Base-by-base conservation (phyloP, 164 flowering plant genomes). In the Brasenia schreberi region DNA sequence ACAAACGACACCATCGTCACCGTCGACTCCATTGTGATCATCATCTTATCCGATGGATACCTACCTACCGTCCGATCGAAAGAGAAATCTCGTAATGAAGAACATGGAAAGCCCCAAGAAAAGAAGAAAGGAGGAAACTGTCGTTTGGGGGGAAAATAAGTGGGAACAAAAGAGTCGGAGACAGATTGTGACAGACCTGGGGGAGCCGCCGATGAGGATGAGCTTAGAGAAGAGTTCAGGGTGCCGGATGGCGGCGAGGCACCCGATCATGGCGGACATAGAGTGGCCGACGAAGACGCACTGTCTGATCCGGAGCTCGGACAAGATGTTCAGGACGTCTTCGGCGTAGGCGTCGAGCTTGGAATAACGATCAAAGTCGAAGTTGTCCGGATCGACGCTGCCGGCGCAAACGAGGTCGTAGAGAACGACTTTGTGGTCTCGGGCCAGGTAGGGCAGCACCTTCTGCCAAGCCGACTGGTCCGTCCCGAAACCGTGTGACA, bases 381-480 rank as follows among this genome's bases (percentile, higher is more conserved):
- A 94, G 79, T 79, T 74, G 67, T 88, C 96, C 0, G 99, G 99
- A 69, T 88, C 87, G 75, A 94, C 97, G 65, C 87, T 91, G 64
- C 97, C 99, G 58, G 97, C 96, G 67, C 97, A 95, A 19, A 84
- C 96, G 2, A 95, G 85, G 72, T 95, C 97, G 64, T 81, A 91
- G 70, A 95, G 87, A 5, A 95, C 70, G 27, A 95, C 74, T 1
- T 82, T 77, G 77, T 85, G 81, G 61, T 74, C 66, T 0, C 79
- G 83, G 4, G 66, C 66, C 77, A 95, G 86, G 69, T 64, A 84
- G 1, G 96, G 97, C 33, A 86, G 78, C 70, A 95, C 83, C 33
- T 89, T 80, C 43, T 88, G 83, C 99, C 97, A 95, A 0, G 87
- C 96, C 4, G 99, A 88, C 60, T 95, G 99, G 74, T 95, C 99